Evolutionary conservation across 768 basidiomycete species (phyloP).

Genomic region (Chalciporus sphaerocephalus): DNA sequence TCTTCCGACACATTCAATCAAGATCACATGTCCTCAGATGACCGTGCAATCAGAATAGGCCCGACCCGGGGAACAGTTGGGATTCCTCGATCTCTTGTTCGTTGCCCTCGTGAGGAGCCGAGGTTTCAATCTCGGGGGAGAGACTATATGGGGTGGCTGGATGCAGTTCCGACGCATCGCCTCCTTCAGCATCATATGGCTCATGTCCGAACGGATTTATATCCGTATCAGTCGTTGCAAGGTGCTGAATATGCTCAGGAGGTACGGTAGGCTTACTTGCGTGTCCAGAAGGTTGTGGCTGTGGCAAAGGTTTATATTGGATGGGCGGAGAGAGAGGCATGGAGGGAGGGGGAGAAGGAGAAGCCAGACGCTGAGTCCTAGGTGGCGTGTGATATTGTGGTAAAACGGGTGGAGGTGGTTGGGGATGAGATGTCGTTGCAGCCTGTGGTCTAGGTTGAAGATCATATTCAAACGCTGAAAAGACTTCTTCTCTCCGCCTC

Average conservation of each 20-base stretch:
- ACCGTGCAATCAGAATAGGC: conserved; percentile 32
- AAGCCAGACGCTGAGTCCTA: conserved; percentile 4
- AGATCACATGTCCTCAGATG: neutral
- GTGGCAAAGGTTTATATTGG: conserved; percentile 1
- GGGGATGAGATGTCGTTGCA: conserved; percentile 14
- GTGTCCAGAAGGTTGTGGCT: neutral
- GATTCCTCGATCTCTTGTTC: conserved; percentile 30
- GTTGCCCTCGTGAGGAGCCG: conserved; percentile 12
- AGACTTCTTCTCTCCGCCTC: conserved; percentile 49
- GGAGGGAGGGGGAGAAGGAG: conserved; percentile 11
- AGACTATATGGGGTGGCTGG: conserved; percentile 25
- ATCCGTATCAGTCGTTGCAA: conserved; percentile 26
- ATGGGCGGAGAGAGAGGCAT: conserved; percentile 12
- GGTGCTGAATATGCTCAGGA: conserved; percentile 14
- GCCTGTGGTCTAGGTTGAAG: conserved; percentile 18
- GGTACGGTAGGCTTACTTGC: conserved; percentile 4
- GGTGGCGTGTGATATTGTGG: conserved; percentile 13
- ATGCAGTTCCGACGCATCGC: conserved; percentile 7
- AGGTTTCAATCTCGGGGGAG: conserved; percentile 20
- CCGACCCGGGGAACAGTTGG: conserved; percentile 42
- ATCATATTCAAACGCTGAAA: conserved; percentile 47
- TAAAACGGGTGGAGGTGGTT: conserved; percentile 2
- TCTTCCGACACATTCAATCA: neutral
- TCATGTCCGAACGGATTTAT: conserved; percentile 34
- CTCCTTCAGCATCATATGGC: conserved; percentile 23